These are phyloP conservation scores for Phytophthora sp. DNA, from an alignment of 352 stramenopile species.

Conservation along the genomic window DNA sequence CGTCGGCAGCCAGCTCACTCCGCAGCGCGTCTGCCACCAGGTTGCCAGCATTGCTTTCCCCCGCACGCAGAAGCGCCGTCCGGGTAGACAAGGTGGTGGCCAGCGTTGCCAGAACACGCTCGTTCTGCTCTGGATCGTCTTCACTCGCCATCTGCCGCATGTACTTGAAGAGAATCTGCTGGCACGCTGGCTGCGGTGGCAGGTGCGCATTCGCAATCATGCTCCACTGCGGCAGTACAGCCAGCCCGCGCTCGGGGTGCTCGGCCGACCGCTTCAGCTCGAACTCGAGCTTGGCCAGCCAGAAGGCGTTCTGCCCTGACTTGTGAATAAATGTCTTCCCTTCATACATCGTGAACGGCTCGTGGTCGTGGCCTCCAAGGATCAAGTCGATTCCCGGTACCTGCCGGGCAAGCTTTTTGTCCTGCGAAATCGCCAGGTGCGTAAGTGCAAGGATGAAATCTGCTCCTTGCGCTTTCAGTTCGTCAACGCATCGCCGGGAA, in stretches of 20 bases:
- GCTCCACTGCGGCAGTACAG: constrained; percentile 71
- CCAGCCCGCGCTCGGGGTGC: constrained; percentile 52
- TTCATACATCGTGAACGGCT: constrained; percentile 86
- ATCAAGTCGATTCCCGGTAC: constrained; percentile 85
- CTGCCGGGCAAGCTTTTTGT: constrained; percentile 67
- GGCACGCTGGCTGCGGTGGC: constrained; percentile 55
- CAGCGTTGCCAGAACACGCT: constrained; percentile 60
- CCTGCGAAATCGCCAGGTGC: constrained; percentile 80
- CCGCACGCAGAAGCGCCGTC: constrained; percentile 71
- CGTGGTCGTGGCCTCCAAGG: constrained; percentile 92
- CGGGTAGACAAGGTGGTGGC: constrained; percentile 65
- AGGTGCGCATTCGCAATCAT: constrained; percentile 82
- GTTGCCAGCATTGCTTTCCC: constrained; percentile 81
- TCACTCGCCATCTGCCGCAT: constrained; percentile 66
- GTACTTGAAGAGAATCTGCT: constrained; percentile 79
- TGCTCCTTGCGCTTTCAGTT: constrained; percentile 64
- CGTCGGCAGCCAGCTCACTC: constrained; percentile 61
- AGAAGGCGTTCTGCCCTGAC: constrained; percentile 88
- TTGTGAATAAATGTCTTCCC: constrained; percentile 90
- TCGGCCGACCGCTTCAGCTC: constrained; percentile 49
- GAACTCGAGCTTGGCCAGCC: constrained; percentile 84
- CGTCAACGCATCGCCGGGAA: constrained; percentile 58
- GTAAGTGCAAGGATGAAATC: constrained; percentile 89
- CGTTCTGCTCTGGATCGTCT: constrained; percentile 47
- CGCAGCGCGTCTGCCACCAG: constrained; percentile 82